Evolutionary conservation across 495 filamentous ascomycete genomes (phyloP), one percentile per base, ranked within the genome.

Genomic region (Lasiosphaeris hirsuta): DNA sequence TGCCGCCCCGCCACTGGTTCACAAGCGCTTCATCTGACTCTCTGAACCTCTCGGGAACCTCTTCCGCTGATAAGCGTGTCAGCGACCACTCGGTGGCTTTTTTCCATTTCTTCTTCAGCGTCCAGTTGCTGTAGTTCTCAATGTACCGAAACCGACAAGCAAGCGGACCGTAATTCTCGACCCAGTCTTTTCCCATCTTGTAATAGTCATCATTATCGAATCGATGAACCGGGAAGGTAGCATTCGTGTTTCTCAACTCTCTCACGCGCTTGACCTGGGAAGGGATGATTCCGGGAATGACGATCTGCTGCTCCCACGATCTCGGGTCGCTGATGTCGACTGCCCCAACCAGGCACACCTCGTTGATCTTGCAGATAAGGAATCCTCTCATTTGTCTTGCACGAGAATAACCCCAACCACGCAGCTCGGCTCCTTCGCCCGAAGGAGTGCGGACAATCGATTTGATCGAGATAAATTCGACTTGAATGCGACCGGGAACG

Each of bases 231-330:
- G 75, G 76, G 10, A 80, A 86, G 0, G 69, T 54, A 1, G 72
- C 67, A 51, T 87, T 85, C 0, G 85, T 87, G 2, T 81, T 51
- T 4, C 77, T 63, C 8, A 86, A 64, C 0, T 73, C 62, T 5
- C 85, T 67, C 3, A 63, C 42, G 11, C 58, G 57, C 1, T 72
- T 44, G 1, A 84, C 62, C 0, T 73, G 57, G 0, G 55, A 44
- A 0, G 78, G 35, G 0, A 71, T 45, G 9, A 83, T 47, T 0
- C 79, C 75, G 23, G 23, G 23, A 5, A 30, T 30, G 3, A 81
- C 68, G 0, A 81, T 67, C 0, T 71, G 69, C 56, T 85, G 79
- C 4, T 75, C 63, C 10, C 61, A 56, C 0, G 68, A 58, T 9
- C 74, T 58, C 0, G 54, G 35, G 56, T 84, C 77, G 35, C 77